Percentiles rank a stretch among this genome's conserved stretches.
Evolutionary conservation across 345 rosid genomes (phyloP).

Genomic region (Salix suchowensis): DNA sequence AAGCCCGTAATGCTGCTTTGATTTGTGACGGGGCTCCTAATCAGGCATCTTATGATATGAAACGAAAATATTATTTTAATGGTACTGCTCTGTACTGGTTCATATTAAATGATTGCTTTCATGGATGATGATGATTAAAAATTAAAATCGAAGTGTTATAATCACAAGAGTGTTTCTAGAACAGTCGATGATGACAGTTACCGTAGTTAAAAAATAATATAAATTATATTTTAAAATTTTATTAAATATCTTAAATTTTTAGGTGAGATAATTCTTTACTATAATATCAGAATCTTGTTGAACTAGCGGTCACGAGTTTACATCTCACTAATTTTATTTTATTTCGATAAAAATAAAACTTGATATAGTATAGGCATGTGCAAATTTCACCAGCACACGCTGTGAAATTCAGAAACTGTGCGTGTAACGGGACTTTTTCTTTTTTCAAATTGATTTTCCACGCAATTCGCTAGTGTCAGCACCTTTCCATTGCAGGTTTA

Average conservation of each 20-base stretch:
- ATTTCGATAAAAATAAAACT: no score
- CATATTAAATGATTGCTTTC: not conserved
- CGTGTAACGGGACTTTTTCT: not conserved
- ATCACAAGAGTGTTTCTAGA: not conserved
- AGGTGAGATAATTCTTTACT: no score
- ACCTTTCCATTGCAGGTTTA: not conserved
- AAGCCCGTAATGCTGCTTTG: not conserved
- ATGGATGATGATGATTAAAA: not conserved
- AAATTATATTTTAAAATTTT: no score
- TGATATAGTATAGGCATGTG: no score
- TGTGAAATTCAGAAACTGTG: not conserved
- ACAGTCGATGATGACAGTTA: not conserved
- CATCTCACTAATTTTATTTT: fast-evolving
- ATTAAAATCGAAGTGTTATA: not conserved
- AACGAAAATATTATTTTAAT: not conserved
- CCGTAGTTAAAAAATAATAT: no score
- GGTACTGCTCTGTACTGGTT: not conserved
- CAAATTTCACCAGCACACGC: no score
- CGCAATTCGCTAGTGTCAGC: not conserved
- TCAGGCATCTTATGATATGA: not conserved
- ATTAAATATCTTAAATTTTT: no score
- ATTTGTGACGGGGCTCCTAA: not conserved
- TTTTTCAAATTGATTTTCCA: not conserved
- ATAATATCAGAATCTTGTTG: no score
- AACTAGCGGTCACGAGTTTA: no score